phyloP scores from a whole-genome alignment of 2,329 filamentous ascomycete species.

The Alternaria consortialis region DNA sequence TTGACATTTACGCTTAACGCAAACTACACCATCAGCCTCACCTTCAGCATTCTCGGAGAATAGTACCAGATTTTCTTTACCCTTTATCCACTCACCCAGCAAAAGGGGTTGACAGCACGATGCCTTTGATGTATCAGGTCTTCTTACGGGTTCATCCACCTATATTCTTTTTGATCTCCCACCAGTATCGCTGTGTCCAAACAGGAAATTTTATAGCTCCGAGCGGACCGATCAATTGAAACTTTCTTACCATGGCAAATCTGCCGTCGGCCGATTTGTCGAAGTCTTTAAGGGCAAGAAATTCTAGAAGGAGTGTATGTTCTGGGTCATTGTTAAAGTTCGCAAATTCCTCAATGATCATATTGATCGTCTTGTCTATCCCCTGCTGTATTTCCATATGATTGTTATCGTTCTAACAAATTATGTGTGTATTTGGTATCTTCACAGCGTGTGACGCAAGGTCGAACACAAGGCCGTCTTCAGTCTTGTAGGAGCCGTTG shows the following conservation, averaged over 20 bases:
- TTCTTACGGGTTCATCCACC: background rate
- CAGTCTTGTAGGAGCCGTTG: background rate
- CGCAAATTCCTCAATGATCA: background rate
- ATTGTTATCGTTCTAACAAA: background rate
- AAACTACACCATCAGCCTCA: conserved; percentile 24
- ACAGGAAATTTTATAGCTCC: background rate
- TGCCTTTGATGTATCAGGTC: background rate
- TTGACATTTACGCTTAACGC: conserved; percentile 19
- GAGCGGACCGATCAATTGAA: background rate
- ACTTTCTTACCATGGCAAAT: background rate
- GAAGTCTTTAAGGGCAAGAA: background rate
- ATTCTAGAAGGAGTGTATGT: background rate
- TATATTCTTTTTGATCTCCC: background rate
- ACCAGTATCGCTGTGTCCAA: background rate
- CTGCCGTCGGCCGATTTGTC: background rate
- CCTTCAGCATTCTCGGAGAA: conserved; percentile 35
- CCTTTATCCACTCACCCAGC: conserved; percentile 6
- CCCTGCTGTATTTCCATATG: background rate
- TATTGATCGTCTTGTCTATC: background rate
- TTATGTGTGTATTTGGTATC: background rate
- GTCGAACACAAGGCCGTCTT: background rate
- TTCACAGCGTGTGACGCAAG: background rate
- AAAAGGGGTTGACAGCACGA: background rate
- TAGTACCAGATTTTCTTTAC: conserved; percentile 35
- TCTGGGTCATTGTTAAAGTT: background rate